These are phyloP conservation scores for Sporormia fimetaria DNA, from an alignment of 495 filamentous ascomycete species.

Conservation along the genomic window DNA sequence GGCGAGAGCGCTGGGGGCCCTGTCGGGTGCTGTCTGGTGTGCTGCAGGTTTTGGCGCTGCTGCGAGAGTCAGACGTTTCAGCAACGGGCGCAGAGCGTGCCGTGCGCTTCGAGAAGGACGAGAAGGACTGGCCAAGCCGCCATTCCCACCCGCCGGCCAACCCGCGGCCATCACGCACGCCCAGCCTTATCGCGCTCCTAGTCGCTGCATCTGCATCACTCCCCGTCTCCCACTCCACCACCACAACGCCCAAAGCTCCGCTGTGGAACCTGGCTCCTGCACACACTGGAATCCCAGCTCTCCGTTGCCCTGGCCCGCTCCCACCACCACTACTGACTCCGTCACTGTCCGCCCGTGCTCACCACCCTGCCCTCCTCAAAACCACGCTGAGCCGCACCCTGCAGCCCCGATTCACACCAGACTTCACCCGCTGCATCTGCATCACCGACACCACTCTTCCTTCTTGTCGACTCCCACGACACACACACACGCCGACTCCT, in stretches of 20 bases:
- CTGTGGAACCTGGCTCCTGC: conserved; percentile 13
- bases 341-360: neutral
- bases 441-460: too few species aligned
- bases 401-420: neutral
- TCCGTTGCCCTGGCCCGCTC: conserved; percentile 1
- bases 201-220: conserved; percentile 6
- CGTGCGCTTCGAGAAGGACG: too few species aligned
- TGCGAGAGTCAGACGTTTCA: too few species aligned
- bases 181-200: neutral
- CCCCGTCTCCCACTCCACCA: conserved; percentile 6
- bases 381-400: conserved; percentile 21
- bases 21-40: too few species aligned
- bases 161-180: neutral
- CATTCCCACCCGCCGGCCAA: too few species aligned
- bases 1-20: too few species aligned
- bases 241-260: conserved; percentile 6
- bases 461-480: too few species aligned
- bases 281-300: conserved; percentile 2
- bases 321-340: conserved; percentile 6
- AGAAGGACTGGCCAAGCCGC: too few species aligned
- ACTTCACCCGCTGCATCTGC: too few species aligned
- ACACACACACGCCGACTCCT: too few species aligned
- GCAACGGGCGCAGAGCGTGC: too few species aligned
- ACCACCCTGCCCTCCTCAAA: conserved; percentile 7
- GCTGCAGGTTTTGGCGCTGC: too few species aligned